A percentile compares a stretch with the other conserved stretches of the same genome.
These are phyloP conservation scores for Pleurotus pulmonarius DNA, from an alignment of 768 basidiomycete genomes.

Conservation along the genomic window DNA sequence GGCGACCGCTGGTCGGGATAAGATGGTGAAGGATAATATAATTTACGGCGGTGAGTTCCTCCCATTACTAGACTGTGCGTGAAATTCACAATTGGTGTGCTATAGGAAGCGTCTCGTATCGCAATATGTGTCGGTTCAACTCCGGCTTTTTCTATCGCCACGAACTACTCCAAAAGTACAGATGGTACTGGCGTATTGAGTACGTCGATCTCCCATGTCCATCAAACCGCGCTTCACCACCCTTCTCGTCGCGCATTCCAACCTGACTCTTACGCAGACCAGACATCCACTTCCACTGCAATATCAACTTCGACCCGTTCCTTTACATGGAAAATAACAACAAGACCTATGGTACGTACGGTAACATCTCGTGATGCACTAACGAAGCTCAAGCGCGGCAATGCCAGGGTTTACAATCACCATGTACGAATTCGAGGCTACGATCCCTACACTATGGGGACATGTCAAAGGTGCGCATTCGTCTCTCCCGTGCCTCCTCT, in stretches of 20 bases:
- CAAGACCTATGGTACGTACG: conserved; percentile 39
- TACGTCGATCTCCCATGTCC: conserved; percentile 28
- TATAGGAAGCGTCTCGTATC: conserved; percentile 37
- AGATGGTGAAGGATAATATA: conserved; percentile 52
- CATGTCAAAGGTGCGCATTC: conserved; percentile 55
- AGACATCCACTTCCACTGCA: conserved; percentile 71
- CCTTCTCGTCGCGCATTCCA: too few relatives aligned
- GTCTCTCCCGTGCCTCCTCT: not conserved
- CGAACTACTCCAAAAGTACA: conserved; percentile 67
- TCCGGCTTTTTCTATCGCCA: conserved; percentile 89
- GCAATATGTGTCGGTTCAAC: conserved; percentile 96
- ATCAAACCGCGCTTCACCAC: too few relatives aligned
- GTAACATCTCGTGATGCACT: not conserved
- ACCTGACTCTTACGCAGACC: conserved; percentile 41
- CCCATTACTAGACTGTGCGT: not conserved
- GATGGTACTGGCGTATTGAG: conserved; percentile 93
- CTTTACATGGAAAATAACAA: conserved; percentile 68
- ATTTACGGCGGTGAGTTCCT: conserved; percentile 37
- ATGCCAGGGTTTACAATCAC: conserved; percentile 72
- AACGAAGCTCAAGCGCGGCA: too few relatives aligned
- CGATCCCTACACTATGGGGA: conserved; percentile 80
- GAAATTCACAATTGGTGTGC: not conserved
- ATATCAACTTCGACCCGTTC: conserved; percentile 78
- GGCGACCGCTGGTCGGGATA: conserved; percentile 50
- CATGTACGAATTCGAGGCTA: conserved; percentile 72